Evolutionary conservation across 306 rosid genomes (phyloP).

Genomic region (Rosa chinensis): DNA sequence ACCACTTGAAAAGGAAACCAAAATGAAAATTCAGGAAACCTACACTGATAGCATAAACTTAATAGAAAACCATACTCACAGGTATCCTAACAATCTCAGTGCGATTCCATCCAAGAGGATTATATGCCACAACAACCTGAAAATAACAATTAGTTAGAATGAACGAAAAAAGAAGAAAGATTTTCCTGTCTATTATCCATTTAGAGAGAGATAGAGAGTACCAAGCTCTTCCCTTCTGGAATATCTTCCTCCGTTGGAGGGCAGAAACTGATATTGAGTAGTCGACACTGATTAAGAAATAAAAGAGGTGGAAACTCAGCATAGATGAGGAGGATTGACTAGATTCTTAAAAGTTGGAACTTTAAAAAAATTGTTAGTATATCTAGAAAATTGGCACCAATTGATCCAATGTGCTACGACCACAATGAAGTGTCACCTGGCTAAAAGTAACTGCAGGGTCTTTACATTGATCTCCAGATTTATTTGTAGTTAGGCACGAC

Average conservation of each 20-base stretch:
- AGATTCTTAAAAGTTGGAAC: background rate
- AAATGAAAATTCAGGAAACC: background rate
- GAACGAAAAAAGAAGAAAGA: background rate
- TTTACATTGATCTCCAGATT: slow-evolving; percentile 43
- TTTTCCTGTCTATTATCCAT: background rate
- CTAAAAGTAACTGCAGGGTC: slow-evolving; percentile 35
- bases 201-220: slow-evolving; percentile 25
- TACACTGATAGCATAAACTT: background rate
- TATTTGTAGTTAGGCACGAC: slow-evolving; percentile 50
- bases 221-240: slow-evolving; percentile 70
- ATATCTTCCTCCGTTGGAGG: slow-evolving; percentile 73
- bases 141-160: slow-evolving; percentile 15
- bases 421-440: slow-evolving; percentile 49
- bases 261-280: slow-evolving; percentile 87
- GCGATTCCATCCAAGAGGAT: slow-evolving; percentile 90
- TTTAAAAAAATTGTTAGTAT: slow-evolving; percentile 1
- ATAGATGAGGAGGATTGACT: slow-evolving; percentile 16
- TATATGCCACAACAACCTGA: slow-evolving; percentile 84
- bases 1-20: background rate
- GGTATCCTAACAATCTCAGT: slow-evolving; percentile 74
- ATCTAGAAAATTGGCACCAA: background rate
- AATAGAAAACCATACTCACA: slow-evolving; percentile 41
- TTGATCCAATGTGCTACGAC: slow-evolving; percentile 11
- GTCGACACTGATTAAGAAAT: slow-evolving; percentile 67
- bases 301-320: background rate